phyloP scores from a whole-genome alignment of 2,329 filamentous ascomycete species.

The Hypoxylon sp. region DNA sequence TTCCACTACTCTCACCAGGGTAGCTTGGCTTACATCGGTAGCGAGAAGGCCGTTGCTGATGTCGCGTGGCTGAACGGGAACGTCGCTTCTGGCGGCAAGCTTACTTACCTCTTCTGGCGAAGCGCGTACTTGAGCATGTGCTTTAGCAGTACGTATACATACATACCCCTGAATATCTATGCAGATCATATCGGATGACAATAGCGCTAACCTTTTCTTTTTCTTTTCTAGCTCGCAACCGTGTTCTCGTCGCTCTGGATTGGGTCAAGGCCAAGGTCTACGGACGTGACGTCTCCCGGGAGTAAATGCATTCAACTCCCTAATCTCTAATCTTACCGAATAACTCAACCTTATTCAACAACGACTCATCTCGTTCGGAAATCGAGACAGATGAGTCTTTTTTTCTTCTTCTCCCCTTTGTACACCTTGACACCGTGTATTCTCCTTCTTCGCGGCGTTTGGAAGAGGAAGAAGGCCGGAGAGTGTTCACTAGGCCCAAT shows the following conservation, averaged over 20 bases:
- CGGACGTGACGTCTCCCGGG: constrained; percentile 90
- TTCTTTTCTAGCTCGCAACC: constrained; percentile 83
- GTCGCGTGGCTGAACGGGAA: constrained; percentile 98
- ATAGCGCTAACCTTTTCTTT: constrained; percentile 36
- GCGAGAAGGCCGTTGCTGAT: constrained; percentile 96
- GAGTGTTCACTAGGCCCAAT: constrained; percentile 10
- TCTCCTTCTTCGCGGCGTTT: constrained; percentile 13
- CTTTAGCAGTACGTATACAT: constrained; percentile 93
- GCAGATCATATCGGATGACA: no score
- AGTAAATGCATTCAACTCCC: constrained; percentile 58
- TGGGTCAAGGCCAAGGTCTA: constrained; percentile 98
- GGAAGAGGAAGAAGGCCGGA: constrained; percentile 10
- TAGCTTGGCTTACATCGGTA: constrained; percentile 95
- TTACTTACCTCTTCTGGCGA: constrained; percentile 99
- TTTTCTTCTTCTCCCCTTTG: neutral
- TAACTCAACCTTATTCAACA: neutral
- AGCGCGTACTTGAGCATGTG: constrained; percentile 99
- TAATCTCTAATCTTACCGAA: constrained; percentile 12
- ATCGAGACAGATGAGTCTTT: neutral
- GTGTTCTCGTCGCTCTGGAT: constrained; percentile 89
- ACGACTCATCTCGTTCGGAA: neutral
- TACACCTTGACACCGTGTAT: constrained; percentile 11
- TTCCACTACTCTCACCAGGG: constrained; percentile 99
- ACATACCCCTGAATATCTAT: no score
- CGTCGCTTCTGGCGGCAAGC: constrained; percentile 87